A percentile compares a stretch with the other conserved stretches of the same genome.
Evolutionary conservation across 169 alveolate genomes (phyloP).

Genomic region (Babesia bovis): DNA sequence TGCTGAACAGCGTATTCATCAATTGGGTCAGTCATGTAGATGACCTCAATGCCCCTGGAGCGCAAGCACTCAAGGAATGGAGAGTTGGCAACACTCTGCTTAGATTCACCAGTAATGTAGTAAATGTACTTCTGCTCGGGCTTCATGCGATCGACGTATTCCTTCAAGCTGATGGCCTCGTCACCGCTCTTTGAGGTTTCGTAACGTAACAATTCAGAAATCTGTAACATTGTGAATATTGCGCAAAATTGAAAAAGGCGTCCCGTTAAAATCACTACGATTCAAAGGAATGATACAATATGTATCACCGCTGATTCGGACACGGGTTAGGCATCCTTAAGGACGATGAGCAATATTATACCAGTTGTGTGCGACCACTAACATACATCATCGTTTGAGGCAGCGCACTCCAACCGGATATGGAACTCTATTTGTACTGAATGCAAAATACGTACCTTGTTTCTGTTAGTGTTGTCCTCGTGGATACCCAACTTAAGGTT

Average conservation of each 20-base stretch:
- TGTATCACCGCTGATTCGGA: constrained; percentile 44
- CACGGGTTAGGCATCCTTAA: constrained; percentile 62
- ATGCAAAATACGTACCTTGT: constrained; percentile 79
- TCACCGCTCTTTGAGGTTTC: constrained; percentile 98
- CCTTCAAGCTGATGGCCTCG: constrained; percentile 95
- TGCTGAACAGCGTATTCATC: constrained; percentile 99
- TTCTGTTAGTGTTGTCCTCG: constrained; percentile 96
- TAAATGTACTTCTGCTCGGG: constrained; percentile 97
- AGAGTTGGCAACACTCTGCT: constrained; percentile 92
- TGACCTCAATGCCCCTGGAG: constrained; percentile 95
- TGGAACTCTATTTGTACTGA: not conserved
- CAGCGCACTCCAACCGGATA: constrained; percentile 17
- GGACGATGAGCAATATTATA: constrained; percentile 55
- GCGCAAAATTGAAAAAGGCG: too few relatives aligned
- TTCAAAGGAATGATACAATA: not conserved
- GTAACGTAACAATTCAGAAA: constrained; percentile 95
- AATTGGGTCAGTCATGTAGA: constrained; percentile 99
- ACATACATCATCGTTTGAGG: not conserved
- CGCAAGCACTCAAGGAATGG: constrained; percentile 98
- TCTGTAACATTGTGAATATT: constrained; percentile 55
- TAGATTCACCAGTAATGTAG: constrained; percentile 99
- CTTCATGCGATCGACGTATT: constrained; percentile 98
- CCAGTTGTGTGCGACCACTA: constrained; percentile 27
- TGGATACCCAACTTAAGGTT: constrained; percentile 98
- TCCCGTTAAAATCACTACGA: too few relatives aligned